Percentiles rank a stretch among this genome's conserved stretches.
These are phyloP conservation scores for Ceratobasidium sp. DNA, from an alignment of 1,284 basidiomycete species.

Conservation along the genomic window DNA sequence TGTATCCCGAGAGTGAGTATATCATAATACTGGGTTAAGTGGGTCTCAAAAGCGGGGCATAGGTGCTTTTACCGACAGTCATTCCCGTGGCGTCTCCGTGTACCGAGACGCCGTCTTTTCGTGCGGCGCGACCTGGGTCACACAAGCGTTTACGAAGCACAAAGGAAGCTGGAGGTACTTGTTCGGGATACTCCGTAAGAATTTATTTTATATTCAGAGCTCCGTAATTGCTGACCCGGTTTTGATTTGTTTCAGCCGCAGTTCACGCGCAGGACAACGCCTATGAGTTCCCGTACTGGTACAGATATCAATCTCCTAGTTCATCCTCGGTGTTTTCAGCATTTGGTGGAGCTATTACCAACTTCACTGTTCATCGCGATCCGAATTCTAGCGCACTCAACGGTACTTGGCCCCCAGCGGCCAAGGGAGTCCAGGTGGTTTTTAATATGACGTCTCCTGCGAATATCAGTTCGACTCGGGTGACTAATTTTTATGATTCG, in stretches of 20 bases:
- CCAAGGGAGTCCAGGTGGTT: constrained; percentile 7
- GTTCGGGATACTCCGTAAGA: constrained; percentile 29
- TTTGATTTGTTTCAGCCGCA: not conserved
- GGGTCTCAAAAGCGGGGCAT: no score
- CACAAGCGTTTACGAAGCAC: not conserved
- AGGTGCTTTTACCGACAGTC: constrained; percentile 24
- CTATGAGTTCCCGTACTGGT: constrained; percentile 28
- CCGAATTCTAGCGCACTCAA: constrained; percentile 3
- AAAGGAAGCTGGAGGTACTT: constrained; percentile 22
- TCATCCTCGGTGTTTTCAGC: constrained; percentile 21
- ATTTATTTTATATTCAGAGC: not conserved
- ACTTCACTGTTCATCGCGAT: constrained; percentile 11
- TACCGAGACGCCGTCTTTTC: constrained; percentile 22
- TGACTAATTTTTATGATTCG: not conserved
- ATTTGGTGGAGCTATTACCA: constrained; percentile 28
- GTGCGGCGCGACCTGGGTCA: constrained; percentile 20
- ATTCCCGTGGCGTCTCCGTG: constrained; percentile 28
- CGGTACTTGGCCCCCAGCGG: not conserved
- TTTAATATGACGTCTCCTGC: constrained; percentile 28
- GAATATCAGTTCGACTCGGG: constrained; percentile 21
- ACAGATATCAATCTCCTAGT: constrained; percentile 12
- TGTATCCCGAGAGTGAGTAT: not conserved
- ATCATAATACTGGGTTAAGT: not conserved
- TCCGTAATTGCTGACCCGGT: not conserved
- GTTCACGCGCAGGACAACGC: constrained; percentile 29